Conservation (phyloP, 257 asterid genomes). For the Solanum chaucha region DNA sequence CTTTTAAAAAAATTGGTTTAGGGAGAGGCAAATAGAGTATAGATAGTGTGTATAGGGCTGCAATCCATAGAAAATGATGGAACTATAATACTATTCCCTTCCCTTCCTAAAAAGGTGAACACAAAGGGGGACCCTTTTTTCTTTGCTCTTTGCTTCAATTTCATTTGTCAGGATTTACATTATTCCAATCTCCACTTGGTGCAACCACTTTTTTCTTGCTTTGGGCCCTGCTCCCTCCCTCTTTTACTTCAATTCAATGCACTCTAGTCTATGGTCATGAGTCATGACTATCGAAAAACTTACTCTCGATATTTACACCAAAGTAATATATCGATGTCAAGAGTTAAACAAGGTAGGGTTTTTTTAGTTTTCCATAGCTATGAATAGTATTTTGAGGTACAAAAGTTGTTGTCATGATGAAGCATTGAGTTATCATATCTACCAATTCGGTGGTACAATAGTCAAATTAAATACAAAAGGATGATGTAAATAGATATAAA, state of each 20-base stretch:
- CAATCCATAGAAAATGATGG: neutral
- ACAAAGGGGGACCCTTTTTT: neutral
- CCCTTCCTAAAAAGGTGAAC: constrained; percentile 2
- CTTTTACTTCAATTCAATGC: neutral
- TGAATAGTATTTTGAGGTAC: neutral
- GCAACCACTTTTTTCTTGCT: constrained; percentile 2
- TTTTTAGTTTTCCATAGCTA: neutral
- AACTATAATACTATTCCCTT: neutral
- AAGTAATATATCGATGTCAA: neutral
- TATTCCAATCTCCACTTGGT: constrained; percentile 1
- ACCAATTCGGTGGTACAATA: constrained; percentile 16
- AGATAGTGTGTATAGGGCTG: neutral
- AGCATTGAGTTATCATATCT: constrained; percentile 10
- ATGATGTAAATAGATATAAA: constrained; percentile 10
- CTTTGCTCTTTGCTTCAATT: neutral
- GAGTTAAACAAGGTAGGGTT: too few species aligned
- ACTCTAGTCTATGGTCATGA: neutral
- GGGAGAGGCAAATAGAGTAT: neutral
- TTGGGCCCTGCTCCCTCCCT: neutral
- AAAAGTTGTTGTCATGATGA: constrained; percentile 5
- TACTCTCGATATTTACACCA: neutral
- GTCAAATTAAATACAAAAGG: constrained; percentile 15
- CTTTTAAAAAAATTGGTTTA: too few species aligned
- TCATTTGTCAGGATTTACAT: neutral
- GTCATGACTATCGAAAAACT: neutral